Base-by-base conservation (phyloP, 202 grass and related monocot genomes). In the Setaria italica region DNA sequence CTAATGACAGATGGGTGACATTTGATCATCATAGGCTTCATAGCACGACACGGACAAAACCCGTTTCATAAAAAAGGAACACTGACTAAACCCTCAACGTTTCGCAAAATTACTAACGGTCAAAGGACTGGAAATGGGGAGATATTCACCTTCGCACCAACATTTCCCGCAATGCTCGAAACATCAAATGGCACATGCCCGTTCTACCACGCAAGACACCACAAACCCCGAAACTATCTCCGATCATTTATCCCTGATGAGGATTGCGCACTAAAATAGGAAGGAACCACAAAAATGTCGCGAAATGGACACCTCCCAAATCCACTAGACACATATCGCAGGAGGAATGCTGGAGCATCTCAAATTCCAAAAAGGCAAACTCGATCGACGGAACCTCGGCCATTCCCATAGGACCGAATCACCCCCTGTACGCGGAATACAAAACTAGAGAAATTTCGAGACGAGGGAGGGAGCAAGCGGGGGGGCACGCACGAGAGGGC, bases 401-500 rank as follows among this genome's bases (percentile, higher is more conserved):
- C 58, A 3, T 75, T 67, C 19, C 32, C 43, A 45, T 4, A 45
- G 2, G 54, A 6, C 47, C 72, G 14, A 81, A 72, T 86, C 67
- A 58, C 14, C 71, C 20, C 42, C 12, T 41, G 0, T 12, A 56
- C 49, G 32, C 62, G 9, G n/a, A 81, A 85, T 33, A 45, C 14
- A 67, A 53, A 48, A 35, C 0, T 8, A 11, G 29, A 11, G 29
- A 63, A 76, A 74, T 11, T 12, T 29, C 1, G 51, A 80, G 54
- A 11, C 25, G 13, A 50, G 32, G 5, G 37, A 70, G 50, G 42
- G 32, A n/a, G 19, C 42, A 58, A 67, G 47, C 6, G 68, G 4
- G 2, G 9, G 33, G 54, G 53, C 13, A 87, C 94, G 74, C 87
- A 99, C 97, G 97, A 17, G 92, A 99, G 53, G 97, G 94, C 30